A percentile compares a stretch with the other conserved stretches of the same genome.
Conservation (phyloP, 768 basidiomycete species). For the Kwoniella sp. region DNA sequence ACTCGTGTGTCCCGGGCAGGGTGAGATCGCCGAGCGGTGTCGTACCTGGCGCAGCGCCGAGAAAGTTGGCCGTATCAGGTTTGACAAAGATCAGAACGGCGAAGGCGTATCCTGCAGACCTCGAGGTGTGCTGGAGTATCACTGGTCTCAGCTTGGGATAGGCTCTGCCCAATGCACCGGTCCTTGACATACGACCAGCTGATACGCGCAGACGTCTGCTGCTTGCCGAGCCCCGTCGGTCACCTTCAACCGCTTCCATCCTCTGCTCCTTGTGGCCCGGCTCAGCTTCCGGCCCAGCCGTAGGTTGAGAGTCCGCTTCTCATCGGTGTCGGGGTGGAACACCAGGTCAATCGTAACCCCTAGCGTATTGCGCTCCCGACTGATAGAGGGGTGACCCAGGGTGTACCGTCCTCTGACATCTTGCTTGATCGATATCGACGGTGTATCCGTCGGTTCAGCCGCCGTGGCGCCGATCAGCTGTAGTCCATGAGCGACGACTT, state of each 20-base stretch:
- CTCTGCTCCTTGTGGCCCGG: background rate
- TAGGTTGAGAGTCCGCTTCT: background rate
- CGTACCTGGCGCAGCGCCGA: constrained; percentile 61
- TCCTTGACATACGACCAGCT: too few relatives aligned
- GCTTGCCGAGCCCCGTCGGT: background rate
- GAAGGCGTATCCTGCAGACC: too few relatives aligned
- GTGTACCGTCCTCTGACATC: too few relatives aligned
- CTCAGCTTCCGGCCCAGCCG: background rate
- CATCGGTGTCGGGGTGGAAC: background rate
- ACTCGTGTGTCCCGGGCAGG: constrained; percentile 62
- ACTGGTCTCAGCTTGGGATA: background rate
- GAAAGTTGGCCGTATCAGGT: constrained; percentile 25
- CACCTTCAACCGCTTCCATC: constrained; percentile 11
- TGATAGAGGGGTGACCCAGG: too few relatives aligned
- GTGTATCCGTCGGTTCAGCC: too few relatives aligned
- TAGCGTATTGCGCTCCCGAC: too few relatives aligned
- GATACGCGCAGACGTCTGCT: too few relatives aligned
- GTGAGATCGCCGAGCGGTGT: constrained; percentile 67
- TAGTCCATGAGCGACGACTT: too few relatives aligned
- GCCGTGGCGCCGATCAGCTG: too few relatives aligned
- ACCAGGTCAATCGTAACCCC: background rate
- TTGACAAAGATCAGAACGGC: constrained; percentile 6
- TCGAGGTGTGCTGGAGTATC: background rate
- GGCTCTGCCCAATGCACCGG: too few relatives aligned
- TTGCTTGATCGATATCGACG: too few relatives aligned